Base-by-base conservation (phyloP, 805 yeast genomes). In the Grigorovia humatica region DNA sequence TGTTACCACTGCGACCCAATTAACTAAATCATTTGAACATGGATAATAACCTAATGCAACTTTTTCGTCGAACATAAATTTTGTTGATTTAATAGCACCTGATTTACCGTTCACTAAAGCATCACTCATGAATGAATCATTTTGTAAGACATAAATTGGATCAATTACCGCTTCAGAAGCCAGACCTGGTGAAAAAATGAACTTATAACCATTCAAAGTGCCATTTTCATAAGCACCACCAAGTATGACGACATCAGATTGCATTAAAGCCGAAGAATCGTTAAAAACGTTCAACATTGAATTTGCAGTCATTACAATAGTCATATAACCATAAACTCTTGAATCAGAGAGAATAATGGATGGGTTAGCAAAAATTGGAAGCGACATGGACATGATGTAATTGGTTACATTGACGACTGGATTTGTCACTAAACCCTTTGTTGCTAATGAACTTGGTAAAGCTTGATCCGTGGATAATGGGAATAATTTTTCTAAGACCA, bases 1-100 rank as follows among this genome's bases (percentile, higher is more conserved):
- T 56, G 83, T 83, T 4, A 89, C 79, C 0, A 82, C 67, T 1
- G 89, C 82, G n/a, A 80, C 77, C 97, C 96, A 89, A 12, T 70
- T 71, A 1, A 71, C 74, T 45, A 74, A 66, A 1, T 58, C 51
- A 46, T 77, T 68, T 29, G 73, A 65, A 13, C 77, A 76, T 0
- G 74, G 70, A 0, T 80, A 69, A 58, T 69, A 82, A 0, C 88
- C 88, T 1, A 78, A 71, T 1, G 90, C 80, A 4, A 83, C 75
- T 12, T 66, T 57, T 2, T 59, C 57, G 6, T 68, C 69, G 32
- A 63, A 54, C 4, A 76, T 70, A 27, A 73, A 67, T 7, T 58
- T 61, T 0, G 74, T 65, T 8, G 73, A 65, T 15, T 71, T 65
- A 8, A 63, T 57, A 9, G 74, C 70, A 2, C 85, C 85, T 1